Evolutionary conservation across 306 rosid genomes (phyloP), one percentile per base, ranked within the genome.

Genomic region (Cyclanthera cordifolia): DNA sequence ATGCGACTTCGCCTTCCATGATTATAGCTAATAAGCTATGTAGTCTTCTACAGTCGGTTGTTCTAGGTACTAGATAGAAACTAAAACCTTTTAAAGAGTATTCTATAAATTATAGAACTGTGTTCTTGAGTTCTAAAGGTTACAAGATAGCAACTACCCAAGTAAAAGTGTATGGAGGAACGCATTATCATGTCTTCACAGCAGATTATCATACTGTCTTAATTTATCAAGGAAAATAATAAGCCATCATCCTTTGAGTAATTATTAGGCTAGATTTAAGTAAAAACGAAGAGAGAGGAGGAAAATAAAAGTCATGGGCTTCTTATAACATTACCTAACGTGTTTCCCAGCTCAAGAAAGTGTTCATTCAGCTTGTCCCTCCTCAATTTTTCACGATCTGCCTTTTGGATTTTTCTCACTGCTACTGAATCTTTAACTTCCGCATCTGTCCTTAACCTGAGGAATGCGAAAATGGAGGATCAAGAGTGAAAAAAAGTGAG

Each of bases 351-450:
- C 58, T 87, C 87, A 7, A 73, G 84, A 72, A 93, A 93, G 32
- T 85, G 93, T 34, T 93, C 94, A 58, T 93, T 93, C 20, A 93
- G 73, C 61, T 88, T 82, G 79, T 87, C 95, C 71, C 95, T 87
- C 78, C 98, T 79, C 79, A 93, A 72, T 73, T 89, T 93, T 83
- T 93, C 95, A 2, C 98, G 91, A 79, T 89, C 96, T 8, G 96
- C 98, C 80, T 93, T 93, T 59, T 87, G 95, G 75, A 84, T 82
- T 72, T 86, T 93, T 48, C 89, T 82, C 10, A 87, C 84, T 23
- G 79, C 78, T 67, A 73, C 47, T n/a, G 93, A 82, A 82, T 85
- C 93, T 69, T 84, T 71, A 43, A 30, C 71, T 71, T 81, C 93
- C 43, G n/a, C 75, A 72, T 81, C 90, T 65, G 53, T 65, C 75